phyloP scores from a whole-genome alignment of 371 early-diverging fungal genomes.

The Fennellomyces sp. region DNA sequence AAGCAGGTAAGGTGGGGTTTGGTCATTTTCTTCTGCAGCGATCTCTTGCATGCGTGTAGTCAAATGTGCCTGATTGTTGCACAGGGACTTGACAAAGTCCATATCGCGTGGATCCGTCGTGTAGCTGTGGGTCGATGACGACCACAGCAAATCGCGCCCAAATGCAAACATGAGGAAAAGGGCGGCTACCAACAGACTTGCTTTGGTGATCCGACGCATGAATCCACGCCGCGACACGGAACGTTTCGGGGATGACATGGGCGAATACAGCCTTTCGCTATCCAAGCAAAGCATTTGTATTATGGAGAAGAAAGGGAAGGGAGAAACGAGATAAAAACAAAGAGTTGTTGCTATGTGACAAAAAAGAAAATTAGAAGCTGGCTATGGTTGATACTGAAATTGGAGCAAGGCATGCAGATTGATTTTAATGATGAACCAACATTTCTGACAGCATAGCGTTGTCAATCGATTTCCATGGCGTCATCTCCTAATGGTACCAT shows the following conservation, averaged over 20 bases:
- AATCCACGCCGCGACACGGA: constrained; percentile 11
- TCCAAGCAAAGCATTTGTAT: constrained; percentile 12
- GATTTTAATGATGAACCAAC: background rate
- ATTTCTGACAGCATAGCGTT: background rate
- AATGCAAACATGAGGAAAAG: constrained; percentile 2
- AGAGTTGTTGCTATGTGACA: background rate
- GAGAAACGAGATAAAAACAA: background rate
- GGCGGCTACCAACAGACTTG: constrained; percentile 1
- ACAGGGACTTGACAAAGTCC: constrained; percentile 6
- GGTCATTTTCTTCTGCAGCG: constrained; percentile 2
- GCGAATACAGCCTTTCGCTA: constrained; percentile 1
- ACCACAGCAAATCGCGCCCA: constrained; percentile 11
- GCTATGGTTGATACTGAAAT: constrained; percentile 13
- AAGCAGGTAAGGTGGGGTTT: constrained; percentile 2
- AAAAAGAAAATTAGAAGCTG: constrained; percentile 2
- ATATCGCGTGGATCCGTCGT: constrained; percentile 11
- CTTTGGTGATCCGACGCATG: constrained; percentile 11
- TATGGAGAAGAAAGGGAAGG: background rate
- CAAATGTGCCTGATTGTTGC: background rate
- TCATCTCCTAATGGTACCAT: background rate
- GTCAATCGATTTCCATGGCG: background rate
- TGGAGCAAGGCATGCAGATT: background rate
- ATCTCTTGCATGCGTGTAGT: background rate
- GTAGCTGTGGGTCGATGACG: constrained; percentile 1
- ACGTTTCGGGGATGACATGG: constrained; percentile 12